A percentile compares a stretch with the other conserved stretches of the same genome.
Evolutionary conservation across 2,329 filamentous ascomycete genomes (phyloP).

Genomic region (Sporothrix schenckii): DNA sequence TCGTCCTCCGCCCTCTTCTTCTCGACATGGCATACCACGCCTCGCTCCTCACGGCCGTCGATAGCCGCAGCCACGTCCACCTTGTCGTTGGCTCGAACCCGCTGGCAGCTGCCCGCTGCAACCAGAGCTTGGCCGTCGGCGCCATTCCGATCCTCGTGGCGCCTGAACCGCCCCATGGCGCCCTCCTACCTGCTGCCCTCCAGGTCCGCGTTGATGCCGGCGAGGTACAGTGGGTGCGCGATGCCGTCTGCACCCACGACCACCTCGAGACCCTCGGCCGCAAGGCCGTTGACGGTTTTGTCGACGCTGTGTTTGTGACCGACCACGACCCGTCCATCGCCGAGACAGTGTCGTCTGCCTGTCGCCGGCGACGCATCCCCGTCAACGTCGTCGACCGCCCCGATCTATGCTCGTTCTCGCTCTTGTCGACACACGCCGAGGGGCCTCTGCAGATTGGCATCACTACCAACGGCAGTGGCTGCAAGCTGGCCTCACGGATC

Average conservation of each 20-base stretch:
- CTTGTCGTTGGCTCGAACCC: conserved; percentile 85
- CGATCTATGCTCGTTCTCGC: conserved; percentile 81
- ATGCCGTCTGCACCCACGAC: conserved; percentile 64
- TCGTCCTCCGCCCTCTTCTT: not conserved
- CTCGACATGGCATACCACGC: conserved; percentile 38
- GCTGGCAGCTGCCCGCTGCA: conserved; percentile 80
- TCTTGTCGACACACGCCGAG: conserved; percentile 86
- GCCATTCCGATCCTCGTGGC: conserved; percentile 80
- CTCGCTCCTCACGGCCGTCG: conserved; percentile 71
- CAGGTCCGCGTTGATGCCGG: conserved; percentile 67
- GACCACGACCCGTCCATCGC: not conserved
- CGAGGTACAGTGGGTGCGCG: conserved; percentile 66
- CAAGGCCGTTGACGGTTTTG: conserved; percentile 72
- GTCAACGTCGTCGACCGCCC: conserved; percentile 91
- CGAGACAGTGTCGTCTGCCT: conserved; percentile 67
- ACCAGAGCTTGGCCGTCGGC: conserved; percentile 77
- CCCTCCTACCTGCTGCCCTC: conserved; percentile 59
- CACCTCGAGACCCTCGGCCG: conserved; percentile 80
- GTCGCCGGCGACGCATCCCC: conserved; percentile 79
- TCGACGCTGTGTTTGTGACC: conserved; percentile 93
- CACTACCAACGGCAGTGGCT: conserved; percentile 91
- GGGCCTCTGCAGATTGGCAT: conserved; percentile 93
- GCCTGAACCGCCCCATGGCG: conserved; percentile 52
- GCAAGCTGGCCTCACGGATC: conserved; percentile 88
- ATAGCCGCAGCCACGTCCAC: conserved; percentile 73